Percentiles rank a stretch among this genome's conserved stretches.
phyloP scores from a whole-genome alignment of 805 yeast species.

The Monosporozyma yasuniensis region DNA sequence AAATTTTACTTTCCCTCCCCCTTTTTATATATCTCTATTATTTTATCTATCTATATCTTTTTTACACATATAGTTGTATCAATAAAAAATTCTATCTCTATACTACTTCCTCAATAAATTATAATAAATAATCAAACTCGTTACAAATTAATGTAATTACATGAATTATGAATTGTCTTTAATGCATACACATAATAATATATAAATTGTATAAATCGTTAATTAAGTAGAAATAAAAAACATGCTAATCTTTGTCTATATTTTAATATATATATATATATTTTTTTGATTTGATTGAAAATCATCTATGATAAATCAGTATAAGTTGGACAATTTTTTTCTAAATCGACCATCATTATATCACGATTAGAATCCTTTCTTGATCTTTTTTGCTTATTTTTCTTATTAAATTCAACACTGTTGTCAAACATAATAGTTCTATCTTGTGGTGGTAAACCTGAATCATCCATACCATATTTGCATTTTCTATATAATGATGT shows the following conservation, averaged over 20 bases:
- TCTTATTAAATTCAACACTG: constrained; percentile 2
- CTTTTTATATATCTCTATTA: neutral
- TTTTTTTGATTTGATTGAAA: neutral
- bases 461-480: neutral
- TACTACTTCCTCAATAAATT: neutral
- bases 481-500: neutral
- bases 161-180: neutral
- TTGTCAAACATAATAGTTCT: constrained; percentile 4
- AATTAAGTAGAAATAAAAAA: neutral
- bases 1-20: neutral
- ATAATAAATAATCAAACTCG: neutral
- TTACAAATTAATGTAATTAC: neutral
- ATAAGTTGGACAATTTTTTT: constrained; percentile 5
- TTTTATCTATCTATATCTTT: neutral
- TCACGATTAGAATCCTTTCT: constrained; percentile 7
- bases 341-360: constrained; percentile 2
- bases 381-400: constrained; percentile 6
- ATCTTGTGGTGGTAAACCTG: neutral
- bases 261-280: neutral
- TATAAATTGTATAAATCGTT: neutral
- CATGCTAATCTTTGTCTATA: neutral
- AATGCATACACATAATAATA: neutral
- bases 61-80: neutral
- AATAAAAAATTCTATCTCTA: neutral
- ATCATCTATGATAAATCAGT: constrained; percentile 5